These are phyloP conservation scores for Silene latifolia DNA, from an alignment of 148 eudicot species.

Conservation along the genomic window DNA sequence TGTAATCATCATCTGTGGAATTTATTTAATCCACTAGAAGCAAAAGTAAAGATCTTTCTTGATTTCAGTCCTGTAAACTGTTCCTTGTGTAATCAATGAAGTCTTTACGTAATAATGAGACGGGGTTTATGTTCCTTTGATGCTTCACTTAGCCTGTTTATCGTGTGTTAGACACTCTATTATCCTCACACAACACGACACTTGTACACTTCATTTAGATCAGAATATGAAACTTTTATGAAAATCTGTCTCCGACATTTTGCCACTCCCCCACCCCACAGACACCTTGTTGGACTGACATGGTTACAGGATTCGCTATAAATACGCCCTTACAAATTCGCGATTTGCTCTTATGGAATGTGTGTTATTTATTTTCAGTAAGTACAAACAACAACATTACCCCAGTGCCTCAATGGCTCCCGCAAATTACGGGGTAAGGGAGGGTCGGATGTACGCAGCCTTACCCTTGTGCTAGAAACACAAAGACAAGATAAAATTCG, in stretches of 20 bases:
- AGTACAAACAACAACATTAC: too few species aligned
- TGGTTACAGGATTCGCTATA: too few species aligned
- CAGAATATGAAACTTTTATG: not conserved
- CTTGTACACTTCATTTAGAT: not conserved
- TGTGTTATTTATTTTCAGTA: too few species aligned
- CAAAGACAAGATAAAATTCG: too few species aligned
- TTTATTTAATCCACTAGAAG: slow-evolving; percentile 1
- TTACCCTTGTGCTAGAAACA: too few species aligned
- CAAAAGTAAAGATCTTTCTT: slow-evolving; percentile 25
- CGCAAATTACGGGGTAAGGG: too few species aligned
- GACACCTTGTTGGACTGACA: too few species aligned
- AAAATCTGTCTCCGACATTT: not conserved
- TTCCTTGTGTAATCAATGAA: slow-evolving; percentile 5
- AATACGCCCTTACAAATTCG: too few species aligned
- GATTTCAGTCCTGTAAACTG: slow-evolving; percentile 21
- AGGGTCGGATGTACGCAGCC: too few species aligned
- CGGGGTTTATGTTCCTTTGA: not conserved
- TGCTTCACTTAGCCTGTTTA: not conserved
- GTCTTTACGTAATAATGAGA: not conserved
- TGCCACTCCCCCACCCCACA: not conserved
- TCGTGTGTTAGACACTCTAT: not conserved
- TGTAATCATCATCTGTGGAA: slow-evolving; percentile 22
- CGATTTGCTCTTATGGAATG: too few species aligned
- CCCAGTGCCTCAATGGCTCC: too few species aligned
- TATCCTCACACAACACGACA: not conserved